Percentiles rank a stretch among this genome's conserved stretches.
Evolutionary conservation across 179 eudicot genomes (phyloP).

Genomic region (Carnegiea gigantea): DNA sequence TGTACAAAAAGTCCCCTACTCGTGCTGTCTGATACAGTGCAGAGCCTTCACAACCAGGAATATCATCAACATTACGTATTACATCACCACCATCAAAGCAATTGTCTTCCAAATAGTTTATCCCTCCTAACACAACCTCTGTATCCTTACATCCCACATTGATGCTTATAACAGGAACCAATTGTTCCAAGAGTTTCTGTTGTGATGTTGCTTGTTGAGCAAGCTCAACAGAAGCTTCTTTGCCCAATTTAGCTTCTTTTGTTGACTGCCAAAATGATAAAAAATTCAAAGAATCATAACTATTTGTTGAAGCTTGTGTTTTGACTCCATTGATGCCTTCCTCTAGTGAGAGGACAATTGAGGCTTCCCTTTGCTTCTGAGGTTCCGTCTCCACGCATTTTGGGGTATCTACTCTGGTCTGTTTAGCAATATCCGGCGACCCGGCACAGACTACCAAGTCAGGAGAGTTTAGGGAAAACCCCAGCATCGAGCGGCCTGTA

Average conservation of each 20-base stretch:
- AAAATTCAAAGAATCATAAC: slow-evolving; percentile 33
- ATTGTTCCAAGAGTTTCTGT: slow-evolving; percentile 13
- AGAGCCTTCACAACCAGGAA: slow-evolving; percentile 31
- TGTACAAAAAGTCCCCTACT: slow-evolving; percentile 47
- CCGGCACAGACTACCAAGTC: slow-evolving; percentile 66
- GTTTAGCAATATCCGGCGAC: slow-evolving; percentile 60
- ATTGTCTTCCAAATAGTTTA: slow-evolving; percentile 33
- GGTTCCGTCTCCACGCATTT: slow-evolving; percentile 33
- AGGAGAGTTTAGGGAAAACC: slow-evolving; percentile 65
- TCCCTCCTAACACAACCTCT: slow-evolving; percentile 14
- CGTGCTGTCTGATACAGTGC: slow-evolving; percentile 49
- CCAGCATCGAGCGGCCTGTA: slow-evolving; percentile 50
- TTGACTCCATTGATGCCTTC: slow-evolving; percentile 76
- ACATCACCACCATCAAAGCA: slow-evolving; percentile 46
- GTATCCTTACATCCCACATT: slow-evolving; percentile 44
- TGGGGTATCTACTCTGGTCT: slow-evolving; percentile 42
- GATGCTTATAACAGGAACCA: slow-evolving; percentile 33
- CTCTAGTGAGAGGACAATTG: slow-evolving; percentile 73
- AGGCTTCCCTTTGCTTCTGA: slow-evolving; percentile 26
- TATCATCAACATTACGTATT: slow-evolving; percentile 26
- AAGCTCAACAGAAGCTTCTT: slow-evolving; percentile 68
- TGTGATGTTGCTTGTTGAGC: slow-evolving; percentile 33
- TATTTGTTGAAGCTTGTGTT: slow-evolving; percentile 28
- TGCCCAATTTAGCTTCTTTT: slow-evolving; percentile 29
- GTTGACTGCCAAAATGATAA: slow-evolving; percentile 39